These are phyloP conservation scores for Calonectria honghensis DNA, from an alignment of 2,329 filamentous ascomycete species.

Conservation along the genomic window DNA sequence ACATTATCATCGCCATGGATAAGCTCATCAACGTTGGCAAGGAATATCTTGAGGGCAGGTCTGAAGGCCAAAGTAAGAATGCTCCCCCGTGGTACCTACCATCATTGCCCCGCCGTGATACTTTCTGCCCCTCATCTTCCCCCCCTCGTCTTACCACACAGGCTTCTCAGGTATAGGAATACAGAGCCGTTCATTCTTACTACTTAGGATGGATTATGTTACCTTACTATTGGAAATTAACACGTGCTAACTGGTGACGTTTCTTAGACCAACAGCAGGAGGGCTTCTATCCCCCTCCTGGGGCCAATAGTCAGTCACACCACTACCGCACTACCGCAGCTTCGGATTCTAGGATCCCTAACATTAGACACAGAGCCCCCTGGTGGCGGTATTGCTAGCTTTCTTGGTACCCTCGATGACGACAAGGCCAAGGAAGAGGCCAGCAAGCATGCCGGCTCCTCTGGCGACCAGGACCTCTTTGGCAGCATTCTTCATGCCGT, in stretches of 20 bases:
- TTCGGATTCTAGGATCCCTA: constrained; percentile 11
- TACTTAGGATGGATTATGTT: background rate
- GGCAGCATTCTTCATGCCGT: constrained; percentile 68
- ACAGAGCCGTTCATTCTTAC: background rate
- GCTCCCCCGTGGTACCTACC: constrained; percentile 41
- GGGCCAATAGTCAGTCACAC: constrained; percentile 56
- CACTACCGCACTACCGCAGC: background rate
- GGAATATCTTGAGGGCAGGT: constrained; percentile 59
- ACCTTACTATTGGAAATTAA: background rate
- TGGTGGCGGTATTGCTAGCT: constrained; percentile 61
- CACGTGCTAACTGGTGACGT: constrained; percentile 28
- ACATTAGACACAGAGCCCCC: constrained; percentile 57
- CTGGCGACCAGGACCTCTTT: constrained; percentile 70
- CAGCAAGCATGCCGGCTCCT: constrained; percentile 66
- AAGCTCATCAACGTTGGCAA: constrained; percentile 62
- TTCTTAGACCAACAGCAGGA: constrained; percentile 48
- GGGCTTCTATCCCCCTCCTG: constrained; percentile 49
- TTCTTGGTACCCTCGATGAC: constrained; percentile 69
- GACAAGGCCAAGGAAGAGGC: constrained; percentile 69
- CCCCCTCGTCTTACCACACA: background rate
- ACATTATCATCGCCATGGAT: constrained; percentile 58
- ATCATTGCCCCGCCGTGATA: constrained; percentile 51
- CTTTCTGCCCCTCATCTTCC: constrained; percentile 41
- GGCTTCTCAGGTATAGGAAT: background rate
- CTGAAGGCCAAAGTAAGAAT: constrained; percentile 53